phyloP scores from a whole-genome alignment of 768 basidiomycete genomes.

The Plicaturopsis crispa region DNA sequence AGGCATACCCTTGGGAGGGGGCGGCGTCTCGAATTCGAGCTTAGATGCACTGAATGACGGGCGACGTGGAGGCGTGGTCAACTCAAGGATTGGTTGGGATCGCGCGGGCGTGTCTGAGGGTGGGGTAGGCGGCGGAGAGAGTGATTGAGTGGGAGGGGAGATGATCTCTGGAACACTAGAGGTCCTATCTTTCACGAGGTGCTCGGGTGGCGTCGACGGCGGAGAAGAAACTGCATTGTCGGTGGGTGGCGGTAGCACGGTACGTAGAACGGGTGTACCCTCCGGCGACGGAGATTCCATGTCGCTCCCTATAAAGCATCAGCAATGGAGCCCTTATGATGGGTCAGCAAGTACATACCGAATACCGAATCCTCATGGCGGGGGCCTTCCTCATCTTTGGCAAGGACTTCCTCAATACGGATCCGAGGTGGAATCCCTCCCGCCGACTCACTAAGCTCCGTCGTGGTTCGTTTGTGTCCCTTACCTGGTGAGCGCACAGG shows the following conservation, averaged over 20 bases:
- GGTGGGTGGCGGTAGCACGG: constrained; percentile 10
- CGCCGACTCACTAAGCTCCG: constrained; percentile 19
- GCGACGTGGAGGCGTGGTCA: constrained; percentile 43
- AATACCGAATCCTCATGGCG: constrained; percentile 13
- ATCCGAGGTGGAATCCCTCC: constrained; percentile 16
- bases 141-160: no score
- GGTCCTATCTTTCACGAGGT: constrained; percentile 11
- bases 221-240: constrained; percentile 6
- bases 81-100: constrained; percentile 13
- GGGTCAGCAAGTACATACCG: constrained; percentile 10
- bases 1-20: constrained; percentile 54
- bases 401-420: constrained; percentile 6
- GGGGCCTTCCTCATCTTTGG: not conserved
- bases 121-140: constrained; percentile 25
- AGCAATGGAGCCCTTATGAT: not conserved
- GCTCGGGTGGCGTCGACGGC: constrained; percentile 5
- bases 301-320: constrained; percentile 26
- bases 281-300: constrained; percentile 20
- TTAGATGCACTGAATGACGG: constrained; percentile 32
- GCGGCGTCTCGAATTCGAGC: constrained; percentile 51
- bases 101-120: constrained; percentile 7
- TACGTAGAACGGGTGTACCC: constrained; percentile 15
- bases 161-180: no score
- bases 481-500: constrained; percentile 35
- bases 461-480: constrained; percentile 14